These are phyloP conservation scores for Starmerella gropengiesseri DNA, from an alignment of 805 yeast species.

Conservation along the genomic window DNA sequence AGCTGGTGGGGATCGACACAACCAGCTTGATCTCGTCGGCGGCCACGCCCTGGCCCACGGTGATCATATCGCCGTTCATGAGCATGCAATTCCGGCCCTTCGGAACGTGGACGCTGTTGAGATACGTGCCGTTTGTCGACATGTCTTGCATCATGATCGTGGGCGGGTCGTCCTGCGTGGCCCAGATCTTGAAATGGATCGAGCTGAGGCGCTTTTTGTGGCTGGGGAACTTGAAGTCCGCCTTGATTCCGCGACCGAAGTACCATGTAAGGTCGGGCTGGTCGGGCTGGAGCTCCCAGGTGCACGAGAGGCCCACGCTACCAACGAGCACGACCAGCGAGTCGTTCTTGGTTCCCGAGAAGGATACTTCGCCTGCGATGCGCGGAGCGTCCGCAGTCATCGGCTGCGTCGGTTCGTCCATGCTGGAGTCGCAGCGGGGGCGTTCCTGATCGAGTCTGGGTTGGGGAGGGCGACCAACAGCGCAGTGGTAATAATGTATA, in stretches of 20 bases:
- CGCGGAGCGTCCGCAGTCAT: conserved; percentile 21
- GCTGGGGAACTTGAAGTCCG: conserved; percentile 53
- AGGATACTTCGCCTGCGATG: conserved; percentile 19
- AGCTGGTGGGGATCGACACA: conserved; percentile 27
- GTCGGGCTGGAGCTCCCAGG: conserved; percentile 17
- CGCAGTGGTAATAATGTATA: neutral
- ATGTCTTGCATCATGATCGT: conserved; percentile 53
- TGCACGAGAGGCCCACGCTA: conserved; percentile 20
- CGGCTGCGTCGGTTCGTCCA: conserved; percentile 24
- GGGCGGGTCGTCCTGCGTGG: conserved; percentile 40
- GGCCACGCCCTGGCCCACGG: conserved; percentile 78
- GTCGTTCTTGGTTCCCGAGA: conserved; percentile 13
- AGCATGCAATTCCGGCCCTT: conserved; percentile 70
- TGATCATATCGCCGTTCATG: conserved; percentile 85
- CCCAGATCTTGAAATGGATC: conserved; percentile 61
- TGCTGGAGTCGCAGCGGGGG: no score
- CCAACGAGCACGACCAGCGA: conserved; percentile 21
- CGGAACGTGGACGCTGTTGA: conserved; percentile 62
- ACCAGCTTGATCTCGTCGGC: conserved; percentile 49
- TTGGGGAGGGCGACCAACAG: neutral
- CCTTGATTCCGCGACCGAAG: conserved; percentile 60
- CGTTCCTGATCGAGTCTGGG: no score
- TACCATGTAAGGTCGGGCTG: conserved; percentile 37
- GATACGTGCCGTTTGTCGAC: conserved; percentile 87
- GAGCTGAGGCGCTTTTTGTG: conserved; percentile 57